phyloP scores from a whole-genome alignment of 179 eudicot genomes.

The Beta lomatogona region DNA sequence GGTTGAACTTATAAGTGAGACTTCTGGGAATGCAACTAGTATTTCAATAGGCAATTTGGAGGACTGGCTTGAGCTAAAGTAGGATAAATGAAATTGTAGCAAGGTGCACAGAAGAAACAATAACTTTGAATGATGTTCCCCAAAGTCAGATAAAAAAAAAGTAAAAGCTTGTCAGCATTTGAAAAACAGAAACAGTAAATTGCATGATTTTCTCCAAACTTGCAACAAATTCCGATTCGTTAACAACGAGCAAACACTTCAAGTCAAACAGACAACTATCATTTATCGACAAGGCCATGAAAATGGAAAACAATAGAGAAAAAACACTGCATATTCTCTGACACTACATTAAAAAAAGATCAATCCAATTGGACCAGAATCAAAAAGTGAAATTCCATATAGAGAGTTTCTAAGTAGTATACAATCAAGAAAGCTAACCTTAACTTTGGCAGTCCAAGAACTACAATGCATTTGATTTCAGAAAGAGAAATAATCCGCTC shows the following conservation, averaged over 20 bases:
- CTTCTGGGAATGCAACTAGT: no score
- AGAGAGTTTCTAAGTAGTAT: background rate
- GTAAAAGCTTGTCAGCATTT: background rate
- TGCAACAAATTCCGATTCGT: background rate
- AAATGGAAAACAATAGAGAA: background rate
- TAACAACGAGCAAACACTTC: background rate
- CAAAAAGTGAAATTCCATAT: background rate
- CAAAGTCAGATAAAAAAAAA: background rate
- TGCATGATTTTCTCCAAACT: background rate
- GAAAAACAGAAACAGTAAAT: background rate
- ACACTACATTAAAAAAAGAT: background rate
- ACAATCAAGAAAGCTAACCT: background rate
- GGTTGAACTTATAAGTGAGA: no score
- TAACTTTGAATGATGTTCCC: background rate
- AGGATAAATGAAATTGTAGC: no score
- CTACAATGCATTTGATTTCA: background rate
- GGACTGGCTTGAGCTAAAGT: no score
- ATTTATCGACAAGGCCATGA: background rate
- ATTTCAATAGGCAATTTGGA: no score
- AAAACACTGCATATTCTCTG: background rate
- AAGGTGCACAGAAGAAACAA: background rate
- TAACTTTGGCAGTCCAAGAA: background rate
- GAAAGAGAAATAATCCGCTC: background rate
- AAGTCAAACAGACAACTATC: background rate
- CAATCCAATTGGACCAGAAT: background rate